A percentile compares a stretch with the other conserved stretches of the same genome.
Evolutionary conservation across 164 flowering plant species (phyloP).

Genomic region (Kalanchoe fedtschenkoi): DNA sequence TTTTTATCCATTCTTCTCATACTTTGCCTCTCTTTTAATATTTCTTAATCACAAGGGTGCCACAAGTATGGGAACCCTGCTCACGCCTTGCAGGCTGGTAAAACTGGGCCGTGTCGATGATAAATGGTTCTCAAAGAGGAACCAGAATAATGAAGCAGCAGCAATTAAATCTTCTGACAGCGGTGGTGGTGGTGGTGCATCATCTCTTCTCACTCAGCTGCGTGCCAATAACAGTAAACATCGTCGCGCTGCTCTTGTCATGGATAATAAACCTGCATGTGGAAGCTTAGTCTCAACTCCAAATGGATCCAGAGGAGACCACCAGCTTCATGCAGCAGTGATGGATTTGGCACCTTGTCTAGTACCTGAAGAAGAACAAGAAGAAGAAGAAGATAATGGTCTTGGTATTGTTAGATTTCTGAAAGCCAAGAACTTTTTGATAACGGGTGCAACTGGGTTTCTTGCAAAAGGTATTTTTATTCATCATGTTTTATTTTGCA

Average conservation of each 20-base stretch:
- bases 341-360: slow-evolving; percentile 5
- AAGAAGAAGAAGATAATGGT: slow-evolving; percentile 28
- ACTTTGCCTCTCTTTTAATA: not conserved
- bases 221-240: not conserved
- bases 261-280: not conserved
- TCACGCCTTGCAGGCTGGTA: not conserved
- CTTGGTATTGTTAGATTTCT: slow-evolving; percentile 79
- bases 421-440: slow-evolving; percentile 53
- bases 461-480: slow-evolving; percentile 60
- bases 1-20: not conserved
- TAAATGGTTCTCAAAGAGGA: not conserved
- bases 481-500: not conserved
- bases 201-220: not conserved
- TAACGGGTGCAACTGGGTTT: slow-evolving; percentile 95
- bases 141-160: too few species aligned
- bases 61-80: not conserved
- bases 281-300: slow-evolving; percentile 2
- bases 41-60: not conserved
- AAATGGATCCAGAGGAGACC: not conserved
- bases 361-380: not conserved
- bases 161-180: not conserved
- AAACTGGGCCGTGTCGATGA: not conserved
- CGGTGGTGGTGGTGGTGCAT: not conserved
- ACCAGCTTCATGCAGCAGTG: not conserved
- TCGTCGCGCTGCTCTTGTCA: not conserved